Base-by-base conservation (phyloP, 306 rosid species). In the Prunus padus region DNA sequence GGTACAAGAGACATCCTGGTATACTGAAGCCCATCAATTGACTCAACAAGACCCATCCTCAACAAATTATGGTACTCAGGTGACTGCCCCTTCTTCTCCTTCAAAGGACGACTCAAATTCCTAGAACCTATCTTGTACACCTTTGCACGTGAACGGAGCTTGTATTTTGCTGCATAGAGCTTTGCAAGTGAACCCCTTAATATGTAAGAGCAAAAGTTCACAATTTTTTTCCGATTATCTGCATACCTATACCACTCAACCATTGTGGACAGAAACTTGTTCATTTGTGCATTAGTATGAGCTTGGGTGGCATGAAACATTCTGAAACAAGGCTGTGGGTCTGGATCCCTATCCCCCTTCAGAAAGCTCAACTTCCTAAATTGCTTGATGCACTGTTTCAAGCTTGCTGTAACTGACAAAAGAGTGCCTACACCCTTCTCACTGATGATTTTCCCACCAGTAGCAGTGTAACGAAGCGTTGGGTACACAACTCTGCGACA, bases 291-390 rank as follows among this genome's bases (percentile, higher is more conserved):
- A 86, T 94, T 94, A n/a, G 96, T 94, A 78, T 91, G 97, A 49
- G 98, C 96, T 75, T 94, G 98, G 2, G 98, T 94, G 73, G 98
- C 97, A 75, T 94, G 98, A 82, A 92, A 94, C 98, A 94, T 94
- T 76, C 98, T 86, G 79, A 94, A 94, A 75, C 98, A 94, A 69
- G 98, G 97, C 67, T 94, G 97, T 50, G 98, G 98, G 81, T 94
- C 97, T 3, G 98, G 98, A 83, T 94, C 98, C 69, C 88, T 82
- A 79, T 94, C 98, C 6, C 98, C 98, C 86, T 92, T 94, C 44
- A 94, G 83, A 83, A 94, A 94, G 73, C 54, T 87, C 80, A 94
- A 84, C 84, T 88, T 94, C 81, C 98, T 86, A 79, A 94, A 94
- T 73, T 87, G 95, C 88, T 84, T 94, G 74, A 94, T 88, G 84